Evolutionary conservation across 306 rosid genomes (phyloP).

Genomic region (Phaseolus lunatus): DNA sequence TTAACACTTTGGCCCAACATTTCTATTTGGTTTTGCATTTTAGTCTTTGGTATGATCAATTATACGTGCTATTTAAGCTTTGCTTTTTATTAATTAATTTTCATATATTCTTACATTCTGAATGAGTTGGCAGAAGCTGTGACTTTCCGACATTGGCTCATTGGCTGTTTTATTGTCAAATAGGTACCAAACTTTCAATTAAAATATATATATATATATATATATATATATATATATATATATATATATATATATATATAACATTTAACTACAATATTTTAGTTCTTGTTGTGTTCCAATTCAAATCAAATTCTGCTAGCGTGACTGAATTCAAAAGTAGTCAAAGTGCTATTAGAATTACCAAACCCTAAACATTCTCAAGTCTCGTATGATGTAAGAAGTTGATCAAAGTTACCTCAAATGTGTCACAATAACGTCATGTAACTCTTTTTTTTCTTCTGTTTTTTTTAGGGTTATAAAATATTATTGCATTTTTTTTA

Average conservation of each 20-base stretch:
- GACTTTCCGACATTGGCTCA: not conserved
- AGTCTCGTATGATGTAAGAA: slow-evolving; percentile 1
- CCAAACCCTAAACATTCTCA: slow-evolving; percentile 16
- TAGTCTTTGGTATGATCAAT: slow-evolving; percentile 43
- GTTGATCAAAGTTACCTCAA: not conserved
- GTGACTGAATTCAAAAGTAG: not conserved
- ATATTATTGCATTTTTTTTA: not conserved
- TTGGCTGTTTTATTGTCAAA: slow-evolving; percentile 9
- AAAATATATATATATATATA: slow-evolving; percentile 3
- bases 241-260: too few species aligned
- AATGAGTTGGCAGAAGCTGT: slow-evolving; percentile 40
- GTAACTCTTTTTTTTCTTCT: not conserved
- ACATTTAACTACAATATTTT: not conserved
- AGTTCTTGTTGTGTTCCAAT: not conserved
- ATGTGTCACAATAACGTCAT: slow-evolving; percentile 43
- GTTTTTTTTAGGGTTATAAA: not conserved
- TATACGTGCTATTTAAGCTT: slow-evolving; percentile 46
- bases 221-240: too few species aligned
- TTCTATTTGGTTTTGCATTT: slow-evolving; percentile 25
- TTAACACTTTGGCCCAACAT: slow-evolving; percentile 25
- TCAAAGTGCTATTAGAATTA: not conserved
- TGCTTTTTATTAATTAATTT: slow-evolving; percentile 1
- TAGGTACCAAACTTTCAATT: not conserved
- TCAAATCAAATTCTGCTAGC: not conserved
- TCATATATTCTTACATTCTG: not conserved